Percentiles rank a stretch among this genome's conserved stretches.
Evolutionary conservation across 495 filamentous ascomycete species (phyloP).

Genomic region (Bacidia rubella): DNA sequence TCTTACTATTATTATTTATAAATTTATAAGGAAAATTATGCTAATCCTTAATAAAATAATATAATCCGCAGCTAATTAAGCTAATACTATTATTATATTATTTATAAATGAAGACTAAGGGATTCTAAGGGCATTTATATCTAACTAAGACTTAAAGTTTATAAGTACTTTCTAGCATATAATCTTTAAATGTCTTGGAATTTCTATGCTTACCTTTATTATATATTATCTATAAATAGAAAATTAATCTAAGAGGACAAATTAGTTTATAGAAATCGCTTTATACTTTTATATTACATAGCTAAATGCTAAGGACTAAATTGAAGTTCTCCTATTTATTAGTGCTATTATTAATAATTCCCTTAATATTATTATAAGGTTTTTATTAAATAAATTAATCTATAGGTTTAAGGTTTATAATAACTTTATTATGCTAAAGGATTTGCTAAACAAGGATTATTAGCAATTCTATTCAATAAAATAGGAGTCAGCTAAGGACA

Average conservation of each 20-base stretch:
- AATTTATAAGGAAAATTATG: not conserved
- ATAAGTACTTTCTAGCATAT: not conserved
- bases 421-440: not conserved
- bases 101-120: conserved; percentile 1
- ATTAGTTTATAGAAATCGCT: conserved; percentile 1
- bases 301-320: not conserved
- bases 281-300: not conserved
- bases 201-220: not conserved
- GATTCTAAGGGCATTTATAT: not conserved
- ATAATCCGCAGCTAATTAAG: not conserved
- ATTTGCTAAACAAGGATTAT: not conserved
- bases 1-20: not conserved
- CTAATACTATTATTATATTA: not conserved
- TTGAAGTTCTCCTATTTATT: not conserved
- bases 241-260: not conserved
- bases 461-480: not conserved
- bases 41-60: conserved; percentile 1
- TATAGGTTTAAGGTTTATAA: not conserved
- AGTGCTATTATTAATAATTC: not conserved
- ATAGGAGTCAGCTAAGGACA: not conserved
- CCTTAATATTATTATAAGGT: not conserved
- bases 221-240: not conserved
- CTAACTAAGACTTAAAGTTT: not conserved
- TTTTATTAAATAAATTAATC: not conserved
- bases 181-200: not conserved